Base-by-base conservation (phyloP, 179 eudicot species). In the Vitellaria paradoxa region DNA sequence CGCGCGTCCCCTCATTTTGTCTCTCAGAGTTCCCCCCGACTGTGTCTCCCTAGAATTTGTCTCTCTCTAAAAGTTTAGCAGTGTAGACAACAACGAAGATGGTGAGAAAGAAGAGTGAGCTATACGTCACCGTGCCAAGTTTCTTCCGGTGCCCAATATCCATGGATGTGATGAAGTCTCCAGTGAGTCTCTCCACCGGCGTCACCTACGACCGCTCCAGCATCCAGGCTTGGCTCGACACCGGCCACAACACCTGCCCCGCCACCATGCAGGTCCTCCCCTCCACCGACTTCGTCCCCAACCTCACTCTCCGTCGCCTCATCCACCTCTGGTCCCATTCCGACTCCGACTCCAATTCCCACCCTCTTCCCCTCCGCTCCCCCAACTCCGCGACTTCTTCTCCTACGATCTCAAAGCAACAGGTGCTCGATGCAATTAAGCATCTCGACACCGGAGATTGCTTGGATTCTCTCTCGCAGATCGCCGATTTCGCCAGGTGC, bases 91-190 rank as follows among this genome's bases (percentile, higher is more conserved):
- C 65, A 14, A 42, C 49, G 9, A 42, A 52, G 14, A 82, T 78
- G 81, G 72, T 17, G 15, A 78, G 78, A 24, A 73, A 64, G 3
- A 82, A 74, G 76, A 67, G 65, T 61, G 64, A 68, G 23, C 74
- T 75, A 6, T 52, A 40, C 56, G 76, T 73, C 61, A 75, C 79
- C 21, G 72, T 81, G 21, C 98, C 98, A 0, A 88, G 84, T 60
- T 86, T 86, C 47, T 93, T 93, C 84, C 77, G 82, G 65, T 93
- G 98, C 49, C 98, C 98, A 1, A 93, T 93, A 13, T 90, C 98
- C 0, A 83, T 93, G 2, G 98, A 93, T 75, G 87, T 93, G 52
- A 93, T 93, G 98, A 90, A 84, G 71, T 90, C 97, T 5, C 97
- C 97, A 7, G 97, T 92, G 40, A 92, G 92, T 55, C 82, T 92